A percentile compares a stretch with the other conserved stretches of the same genome.
These are phyloP conservation scores for Cucurbita argyrosperma DNA, from an alignment of 306 rosid genomes.

Conservation along the genomic window DNA sequence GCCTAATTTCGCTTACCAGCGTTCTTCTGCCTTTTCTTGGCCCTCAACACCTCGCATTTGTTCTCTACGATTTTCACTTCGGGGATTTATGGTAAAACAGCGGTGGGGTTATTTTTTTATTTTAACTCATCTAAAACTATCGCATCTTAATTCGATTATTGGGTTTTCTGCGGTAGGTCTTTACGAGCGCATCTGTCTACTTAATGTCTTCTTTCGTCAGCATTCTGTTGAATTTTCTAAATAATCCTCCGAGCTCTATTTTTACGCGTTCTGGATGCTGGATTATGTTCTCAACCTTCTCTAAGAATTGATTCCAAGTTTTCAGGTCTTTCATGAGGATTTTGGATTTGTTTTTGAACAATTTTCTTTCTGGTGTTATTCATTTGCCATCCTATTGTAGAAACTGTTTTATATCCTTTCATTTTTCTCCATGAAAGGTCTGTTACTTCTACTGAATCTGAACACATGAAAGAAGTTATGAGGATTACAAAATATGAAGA, in stretches of 20 bases:
- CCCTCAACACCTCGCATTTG: background rate
- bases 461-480: background rate
- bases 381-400: background rate
- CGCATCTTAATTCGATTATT: background rate
- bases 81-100: background rate
- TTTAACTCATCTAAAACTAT: background rate
- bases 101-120: no score
- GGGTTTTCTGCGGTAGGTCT: background rate
- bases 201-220: background rate
- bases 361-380: background rate
- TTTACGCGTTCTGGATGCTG: background rate
- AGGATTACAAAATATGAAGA: background rate
- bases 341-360: background rate
- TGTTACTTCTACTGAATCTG: background rate
- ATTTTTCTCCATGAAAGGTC: no score
- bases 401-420: background rate
- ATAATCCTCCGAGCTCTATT: background rate
- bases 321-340: background rate
- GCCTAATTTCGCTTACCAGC: background rate
- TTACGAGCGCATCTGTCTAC: background rate
- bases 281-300: background rate
- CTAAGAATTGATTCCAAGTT: background rate
- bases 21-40: background rate
- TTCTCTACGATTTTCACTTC: background rate
- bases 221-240: conserved; percentile 1